Base-by-base conservation (phyloP, 2,329 filamentous ascomycete genomes). In the Penicillium sp. region DNA sequence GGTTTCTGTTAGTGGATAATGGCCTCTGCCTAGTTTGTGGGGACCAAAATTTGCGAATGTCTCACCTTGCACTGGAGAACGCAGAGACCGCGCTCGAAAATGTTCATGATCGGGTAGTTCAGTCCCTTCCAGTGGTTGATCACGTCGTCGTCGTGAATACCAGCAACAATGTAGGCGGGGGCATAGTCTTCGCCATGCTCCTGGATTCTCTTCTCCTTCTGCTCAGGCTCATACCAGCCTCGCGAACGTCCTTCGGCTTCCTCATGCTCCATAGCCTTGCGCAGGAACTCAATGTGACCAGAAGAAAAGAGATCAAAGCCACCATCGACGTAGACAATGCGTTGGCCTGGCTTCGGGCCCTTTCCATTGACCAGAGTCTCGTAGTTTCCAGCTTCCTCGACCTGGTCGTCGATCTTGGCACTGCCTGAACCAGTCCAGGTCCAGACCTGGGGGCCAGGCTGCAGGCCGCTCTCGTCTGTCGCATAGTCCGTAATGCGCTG, bases 101-200 rank as follows among this genome's bases (percentile, higher is more conserved):
- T 92, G 79, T 97, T 99, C 94, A 99, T 99, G 77, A 99, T 97
- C 23, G 94, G 94, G 71, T 97, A 99, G 77, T 99, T 99, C 66
- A 97, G 83, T 31, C 94, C 93, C 77, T 97, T 97, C 89, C 92
- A 95, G 67, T 88, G 81, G 75, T 99, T 99, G 74, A 99, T 96
- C 56, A 96, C 92, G 60, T 89, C 86, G 72, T 99, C 94, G 67
- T 96, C 90, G 75, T 99, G 94, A 21, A 99, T 87, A 45, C 94
- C 94, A 2, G 91, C 92, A 39, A 97, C 85, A n/a, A 99, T 83
- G 71, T 91, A 97, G 6, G 87, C 88, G 0, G 92, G 91, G 0
- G 84, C 81, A 67, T 95, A 96, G 73, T 95, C 90, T 42, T 81
- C 81, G 14, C 88, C 89, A 5, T 77, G 71, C 58, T 85, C 83